Conservation (phyloP, 2,329 filamentous ascomycete species). For the Aspergillus fischeri region DNA sequence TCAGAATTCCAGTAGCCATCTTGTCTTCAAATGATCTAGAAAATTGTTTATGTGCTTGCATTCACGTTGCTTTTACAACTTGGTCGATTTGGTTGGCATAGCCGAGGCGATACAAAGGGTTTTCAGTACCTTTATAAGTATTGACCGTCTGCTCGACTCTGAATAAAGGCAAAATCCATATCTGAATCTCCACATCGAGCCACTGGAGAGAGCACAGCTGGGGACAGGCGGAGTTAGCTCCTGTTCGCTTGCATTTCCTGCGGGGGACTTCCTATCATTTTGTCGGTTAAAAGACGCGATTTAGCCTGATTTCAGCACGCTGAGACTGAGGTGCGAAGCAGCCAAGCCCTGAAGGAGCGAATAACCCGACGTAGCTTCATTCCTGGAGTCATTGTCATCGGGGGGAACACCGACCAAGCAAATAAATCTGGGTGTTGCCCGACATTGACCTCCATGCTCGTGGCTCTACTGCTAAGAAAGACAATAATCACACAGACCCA, state of each 20-base stretch:
- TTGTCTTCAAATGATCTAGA: constrained; percentile 1
- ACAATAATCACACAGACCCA: neutral
- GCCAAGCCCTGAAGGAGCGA: neutral
- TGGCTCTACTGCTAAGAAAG: neutral
- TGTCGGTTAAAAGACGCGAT: neutral
- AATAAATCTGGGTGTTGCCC: neutral
- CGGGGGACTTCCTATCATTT: neutral
- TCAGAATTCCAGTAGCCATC: constrained; percentile 37
- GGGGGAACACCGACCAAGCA: neutral
- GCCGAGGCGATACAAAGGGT: neutral
- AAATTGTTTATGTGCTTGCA: neutral
- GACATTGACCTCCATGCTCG: neutral
- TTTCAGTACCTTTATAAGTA: neutral
- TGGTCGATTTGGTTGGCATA: neutral
- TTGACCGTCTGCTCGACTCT: neutral
- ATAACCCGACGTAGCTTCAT: neutral
- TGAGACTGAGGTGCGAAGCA: neutral
- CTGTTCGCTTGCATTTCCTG: neutral
- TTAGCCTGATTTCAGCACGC: neutral
- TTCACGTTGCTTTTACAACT: neutral
- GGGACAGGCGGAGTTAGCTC: neutral
- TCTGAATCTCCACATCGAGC: neutral
- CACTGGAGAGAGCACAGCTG: neutral
- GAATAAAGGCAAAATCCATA: neutral
- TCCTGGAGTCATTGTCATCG: neutral